A percentile compares a stretch with the other conserved stretches of the same genome.
Evolutionary conservation across 208 protist genomes (phyloP).

Genomic region (Leishmania major): DNA sequence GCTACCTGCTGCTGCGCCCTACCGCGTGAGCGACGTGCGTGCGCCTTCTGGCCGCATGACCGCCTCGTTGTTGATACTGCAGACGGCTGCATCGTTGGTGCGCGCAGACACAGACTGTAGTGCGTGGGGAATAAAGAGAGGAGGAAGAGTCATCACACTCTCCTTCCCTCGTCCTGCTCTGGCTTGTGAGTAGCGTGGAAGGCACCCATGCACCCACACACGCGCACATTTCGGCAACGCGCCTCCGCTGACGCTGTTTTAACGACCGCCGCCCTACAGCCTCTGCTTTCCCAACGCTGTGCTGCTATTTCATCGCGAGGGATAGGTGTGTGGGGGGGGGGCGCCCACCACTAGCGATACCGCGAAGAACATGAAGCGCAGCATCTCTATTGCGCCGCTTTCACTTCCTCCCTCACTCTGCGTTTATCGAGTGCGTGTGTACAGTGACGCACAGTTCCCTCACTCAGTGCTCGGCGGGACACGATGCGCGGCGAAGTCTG

Average conservation of each 20-base stretch:
- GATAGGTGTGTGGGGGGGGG: not conserved
- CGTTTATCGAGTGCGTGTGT: conserved; percentile 13
- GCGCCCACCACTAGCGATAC: not conserved
- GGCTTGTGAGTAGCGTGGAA: not conserved
- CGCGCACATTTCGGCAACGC: not conserved
- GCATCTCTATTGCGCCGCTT: not conserved
- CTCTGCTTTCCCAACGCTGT: not conserved
- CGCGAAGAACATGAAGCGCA: not conserved
- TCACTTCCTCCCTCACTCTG: conserved; percentile 1
- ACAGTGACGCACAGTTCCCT: not conserved
- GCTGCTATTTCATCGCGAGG: not conserved
- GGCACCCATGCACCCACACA: not conserved
- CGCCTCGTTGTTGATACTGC: not conserved
- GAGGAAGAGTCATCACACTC: not conserved
- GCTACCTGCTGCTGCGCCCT: not conserved
- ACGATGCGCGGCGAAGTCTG: not conserved
- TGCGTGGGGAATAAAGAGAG: not conserved
- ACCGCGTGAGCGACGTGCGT: not conserved
- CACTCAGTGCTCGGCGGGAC: not conserved
- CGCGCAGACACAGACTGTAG: not conserved
- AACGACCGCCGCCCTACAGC: not conserved
- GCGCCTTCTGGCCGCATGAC: not conserved
- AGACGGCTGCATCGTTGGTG: not conserved
- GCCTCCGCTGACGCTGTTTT: not conserved
- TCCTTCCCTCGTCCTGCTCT: not conserved